Evolutionary conservation across 768 basidiomycete species (phyloP).

Genomic region (Mycena kentingensis): DNA sequence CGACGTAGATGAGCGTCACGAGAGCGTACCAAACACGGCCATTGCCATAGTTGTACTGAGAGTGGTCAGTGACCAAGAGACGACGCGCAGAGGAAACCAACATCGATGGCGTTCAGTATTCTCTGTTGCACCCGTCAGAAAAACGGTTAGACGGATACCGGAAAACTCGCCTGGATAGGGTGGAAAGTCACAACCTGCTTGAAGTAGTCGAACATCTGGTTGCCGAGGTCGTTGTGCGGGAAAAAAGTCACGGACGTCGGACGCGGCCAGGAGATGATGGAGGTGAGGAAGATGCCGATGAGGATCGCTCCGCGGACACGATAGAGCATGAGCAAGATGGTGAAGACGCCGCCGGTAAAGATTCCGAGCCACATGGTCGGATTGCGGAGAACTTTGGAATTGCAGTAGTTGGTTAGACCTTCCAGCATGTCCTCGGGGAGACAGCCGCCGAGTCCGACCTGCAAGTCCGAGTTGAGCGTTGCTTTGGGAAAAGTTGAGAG

Average conservation of each 20-base stretch:
- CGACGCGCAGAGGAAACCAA: constrained; percentile 35
- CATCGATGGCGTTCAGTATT: constrained; percentile 69
- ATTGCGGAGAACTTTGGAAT: constrained; percentile 60
- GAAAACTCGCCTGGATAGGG: no score
- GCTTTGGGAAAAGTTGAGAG: no score
- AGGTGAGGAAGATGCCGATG: constrained; percentile 79
- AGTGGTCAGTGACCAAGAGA: neutral
- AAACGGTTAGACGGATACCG: no score
- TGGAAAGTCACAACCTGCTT: constrained; percentile 82
- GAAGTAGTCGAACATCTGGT: constrained; percentile 81
- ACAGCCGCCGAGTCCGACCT: constrained; percentile 82
- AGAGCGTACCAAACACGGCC: constrained; percentile 86
- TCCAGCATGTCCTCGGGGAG: constrained; percentile 47
- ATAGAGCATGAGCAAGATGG: constrained; percentile 80
- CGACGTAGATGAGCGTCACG: constrained; percentile 87
- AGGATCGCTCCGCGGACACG: constrained; percentile 82
- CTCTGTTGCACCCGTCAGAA: no score
- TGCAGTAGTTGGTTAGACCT: constrained; percentile 62
- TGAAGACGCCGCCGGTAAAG: constrained; percentile 79
- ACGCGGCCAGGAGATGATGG: constrained; percentile 88
- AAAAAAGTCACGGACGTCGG: constrained; percentile 79
- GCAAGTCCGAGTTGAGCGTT: no score
- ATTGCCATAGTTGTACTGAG: constrained; percentile 57
- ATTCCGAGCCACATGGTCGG: constrained; percentile 90
- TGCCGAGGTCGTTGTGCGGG: constrained; percentile 68